Percentiles rank a stretch among this genome's conserved stretches.
These are phyloP conservation scores for Chlorella vulgaris DNA, from an alignment of 139 green algal species.

Conservation along the genomic window DNA sequence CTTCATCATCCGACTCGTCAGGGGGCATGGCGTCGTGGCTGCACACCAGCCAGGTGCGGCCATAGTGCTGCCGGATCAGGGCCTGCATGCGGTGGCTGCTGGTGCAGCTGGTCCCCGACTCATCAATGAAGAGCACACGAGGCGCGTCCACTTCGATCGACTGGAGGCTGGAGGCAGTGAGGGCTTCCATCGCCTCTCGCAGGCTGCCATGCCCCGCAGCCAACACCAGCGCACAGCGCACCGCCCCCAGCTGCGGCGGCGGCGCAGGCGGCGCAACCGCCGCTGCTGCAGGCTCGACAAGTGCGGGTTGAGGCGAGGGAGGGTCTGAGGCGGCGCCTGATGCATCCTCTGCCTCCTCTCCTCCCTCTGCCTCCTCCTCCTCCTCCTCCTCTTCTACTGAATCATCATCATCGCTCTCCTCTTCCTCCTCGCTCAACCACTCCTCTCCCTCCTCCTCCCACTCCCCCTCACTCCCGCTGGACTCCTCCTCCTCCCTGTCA, in stretches of 20 bases:
- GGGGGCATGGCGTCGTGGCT: neutral
- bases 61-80: conserved; percentile 11
- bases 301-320: too few relatives aligned
- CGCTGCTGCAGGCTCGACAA: neutral
- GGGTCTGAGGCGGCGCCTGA: neutral
- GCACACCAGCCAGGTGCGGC: neutral
- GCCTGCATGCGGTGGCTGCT: neutral
- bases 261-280: too few relatives aligned
- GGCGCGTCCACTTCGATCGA: neutral
- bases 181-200: neutral
- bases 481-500: neutral
- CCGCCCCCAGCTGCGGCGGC: too few relatives aligned
- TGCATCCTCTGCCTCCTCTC: neutral
- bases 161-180: conserved; percentile 25
- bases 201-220: neutral
- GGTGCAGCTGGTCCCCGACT: neutral
- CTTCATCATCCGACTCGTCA: neutral
- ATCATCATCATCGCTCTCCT: too few relatives aligned
- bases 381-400: neutral
- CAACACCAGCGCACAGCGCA: neutral
- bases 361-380: neutral
- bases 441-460: neutral
- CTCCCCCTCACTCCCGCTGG: neutral
- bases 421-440: neutral
- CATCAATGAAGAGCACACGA: conserved; percentile 4